Evolutionary conservation across 169 alveolate species (phyloP).

Genomic region (Plasmodium yoelii): DNA sequence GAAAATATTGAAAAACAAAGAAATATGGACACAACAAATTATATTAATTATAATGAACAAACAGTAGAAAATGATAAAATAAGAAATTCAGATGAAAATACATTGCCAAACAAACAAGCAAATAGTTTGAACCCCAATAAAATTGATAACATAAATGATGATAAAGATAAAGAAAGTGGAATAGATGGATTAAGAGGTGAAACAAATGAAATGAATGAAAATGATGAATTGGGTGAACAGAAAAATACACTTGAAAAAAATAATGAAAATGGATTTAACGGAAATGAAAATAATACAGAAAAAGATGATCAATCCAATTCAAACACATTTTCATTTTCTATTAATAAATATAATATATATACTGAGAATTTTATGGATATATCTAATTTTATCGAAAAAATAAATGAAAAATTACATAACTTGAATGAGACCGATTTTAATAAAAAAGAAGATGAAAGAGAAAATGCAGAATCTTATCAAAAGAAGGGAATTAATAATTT

Average conservation of each 20-base stretch:
- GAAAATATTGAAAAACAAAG: constrained; percentile 1
- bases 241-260: constrained; percentile 8
- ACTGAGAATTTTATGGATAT: constrained; percentile 69
- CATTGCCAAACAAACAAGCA: constrained; percentile 22
- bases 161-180: neutral
- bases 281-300: constrained; percentile 12
- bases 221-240: neutral
- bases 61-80: neutral
- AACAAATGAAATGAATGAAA: neutral
- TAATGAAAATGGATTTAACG: neutral
- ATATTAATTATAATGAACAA: neutral
- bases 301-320: constrained; percentile 15
- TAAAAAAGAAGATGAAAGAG: constrained; percentile 45
- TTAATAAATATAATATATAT: constrained; percentile 70
- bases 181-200: neutral
- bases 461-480: constrained; percentile 24
- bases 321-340: constrained; percentile 35
- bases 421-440: constrained; percentile 10
- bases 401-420: constrained; percentile 25
- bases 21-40: neutral
- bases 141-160: neutral
- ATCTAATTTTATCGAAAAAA: constrained; percentile 46
- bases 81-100: constrained; percentile 3
- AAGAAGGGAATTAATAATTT: constrained; percentile 60
- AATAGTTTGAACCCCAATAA: constrained; percentile 5